Evolutionary conservation across 2,329 filamentous ascomycete genomes (phyloP).

Genomic region (Graphilbum fragrans): DNA sequence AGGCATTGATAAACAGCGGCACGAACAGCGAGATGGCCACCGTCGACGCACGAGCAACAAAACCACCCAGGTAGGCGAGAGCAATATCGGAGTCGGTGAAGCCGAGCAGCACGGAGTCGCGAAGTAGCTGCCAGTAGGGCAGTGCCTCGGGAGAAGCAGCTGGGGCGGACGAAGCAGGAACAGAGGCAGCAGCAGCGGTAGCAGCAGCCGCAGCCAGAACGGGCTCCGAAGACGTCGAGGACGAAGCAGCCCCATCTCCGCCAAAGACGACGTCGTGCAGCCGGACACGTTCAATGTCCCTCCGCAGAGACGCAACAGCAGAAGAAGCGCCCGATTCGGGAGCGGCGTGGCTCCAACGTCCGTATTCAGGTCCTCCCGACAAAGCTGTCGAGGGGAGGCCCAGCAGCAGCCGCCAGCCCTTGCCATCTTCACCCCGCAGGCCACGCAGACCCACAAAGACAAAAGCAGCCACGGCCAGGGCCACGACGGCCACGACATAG

Average conservation of each 20-base stretch:
- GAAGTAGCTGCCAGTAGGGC: slow-evolving; percentile 48
- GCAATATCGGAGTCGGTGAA: slow-evolving; percentile 67
- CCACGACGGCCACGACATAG: slow-evolving; percentile 68
- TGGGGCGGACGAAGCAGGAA: neutral
- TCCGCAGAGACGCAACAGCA: neutral
- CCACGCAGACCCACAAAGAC: slow-evolving; percentile 68
- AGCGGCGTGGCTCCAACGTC: neutral
- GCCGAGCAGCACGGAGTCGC: slow-evolving; percentile 55
- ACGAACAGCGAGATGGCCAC: slow-evolving; percentile 94
- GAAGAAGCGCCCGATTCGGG: neutral
- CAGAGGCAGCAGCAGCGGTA: neutral
- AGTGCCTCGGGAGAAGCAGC: slow-evolving; percentile 14
- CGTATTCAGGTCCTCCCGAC: neutral
- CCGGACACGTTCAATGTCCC: slow-evolving; percentile 2
- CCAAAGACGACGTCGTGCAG: slow-evolving; percentile 4
- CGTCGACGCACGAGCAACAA: slow-evolving; percentile 86
- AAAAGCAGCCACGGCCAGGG: slow-evolving; percentile 58
- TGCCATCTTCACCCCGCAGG: slow-evolving; percentile 62
- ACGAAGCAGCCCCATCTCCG: neutral
- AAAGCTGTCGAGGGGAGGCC: slow-evolving; percentile 17
- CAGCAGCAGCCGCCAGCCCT: slow-evolving; percentile 53
- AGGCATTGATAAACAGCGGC: slow-evolving; percentile 83
- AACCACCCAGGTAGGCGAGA: slow-evolving; percentile 83
- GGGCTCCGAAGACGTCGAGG: neutral
- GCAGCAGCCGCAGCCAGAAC: neutral